Conservation (phyloP, 2,329 filamentous ascomycete genomes). For the Colletotrichum tropicicola region DNA sequence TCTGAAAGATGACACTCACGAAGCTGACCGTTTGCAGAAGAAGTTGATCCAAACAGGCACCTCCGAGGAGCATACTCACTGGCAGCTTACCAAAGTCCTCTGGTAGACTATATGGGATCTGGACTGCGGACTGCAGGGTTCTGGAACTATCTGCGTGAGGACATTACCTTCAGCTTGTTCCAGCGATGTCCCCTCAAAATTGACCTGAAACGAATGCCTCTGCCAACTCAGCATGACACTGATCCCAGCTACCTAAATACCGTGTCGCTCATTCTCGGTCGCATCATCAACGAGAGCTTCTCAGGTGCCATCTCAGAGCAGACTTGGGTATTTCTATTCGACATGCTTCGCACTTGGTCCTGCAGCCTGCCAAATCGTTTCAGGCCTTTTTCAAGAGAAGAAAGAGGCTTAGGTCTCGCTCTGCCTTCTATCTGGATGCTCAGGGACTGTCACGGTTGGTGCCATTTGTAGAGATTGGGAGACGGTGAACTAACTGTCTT, state of each 20-base stretch:
- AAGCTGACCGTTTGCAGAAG: slow-evolving; percentile 36
- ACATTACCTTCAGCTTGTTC: slow-evolving; percentile 63
- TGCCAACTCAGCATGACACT: slow-evolving; percentile 12
- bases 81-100: slow-evolving; percentile 39
- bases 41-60: slow-evolving; percentile 52
- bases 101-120: slow-evolving; percentile 33
- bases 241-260: slow-evolving; percentile 49
- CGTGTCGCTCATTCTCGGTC: slow-evolving; percentile 52
- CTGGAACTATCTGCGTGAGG: slow-evolving; percentile 62
- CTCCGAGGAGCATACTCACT: slow-evolving; percentile 56
- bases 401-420: slow-evolving; percentile 3
- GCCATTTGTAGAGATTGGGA: neutral
- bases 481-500: neutral
- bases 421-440: slow-evolving; percentile 52
- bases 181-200: slow-evolving; percentile 51
- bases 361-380: slow-evolving; percentile 40
- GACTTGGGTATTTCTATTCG: slow-evolving; percentile 35
- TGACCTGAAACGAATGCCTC: slow-evolving; percentile 37
- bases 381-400: slow-evolving; percentile 39
- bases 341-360: slow-evolving; percentile 41
- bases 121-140: slow-evolving; percentile 51
- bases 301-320: neutral
- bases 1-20: fast-evolving
- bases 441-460: slow-evolving; percentile 52
- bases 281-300: slow-evolving; percentile 51